Conservation (phyloP, 2,329 filamentous ascomycete genomes). For the Ophiosphaerella herpotricha region DNA sequence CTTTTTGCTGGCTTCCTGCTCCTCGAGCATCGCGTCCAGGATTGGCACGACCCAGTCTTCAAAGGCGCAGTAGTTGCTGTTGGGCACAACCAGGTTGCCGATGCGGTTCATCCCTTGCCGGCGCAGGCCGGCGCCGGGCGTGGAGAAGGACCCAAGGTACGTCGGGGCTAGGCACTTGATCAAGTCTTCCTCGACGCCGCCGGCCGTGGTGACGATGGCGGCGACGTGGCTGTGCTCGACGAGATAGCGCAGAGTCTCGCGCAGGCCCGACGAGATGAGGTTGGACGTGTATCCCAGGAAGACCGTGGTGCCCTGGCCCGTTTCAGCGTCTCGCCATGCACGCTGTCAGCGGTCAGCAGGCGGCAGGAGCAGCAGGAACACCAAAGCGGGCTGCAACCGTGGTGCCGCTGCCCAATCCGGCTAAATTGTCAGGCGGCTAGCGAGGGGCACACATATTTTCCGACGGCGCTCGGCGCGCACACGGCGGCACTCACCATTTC, state of each 20-base stretch:
- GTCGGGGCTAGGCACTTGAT: constrained; percentile 97
- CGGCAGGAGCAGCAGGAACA: not conserved
- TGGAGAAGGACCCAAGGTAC: constrained; percentile 85
- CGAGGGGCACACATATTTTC: constrained; percentile 26
- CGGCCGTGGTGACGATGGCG: constrained; percentile 91
- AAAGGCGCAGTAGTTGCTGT: constrained; percentile 95
- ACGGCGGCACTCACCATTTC: constrained; percentile 71
- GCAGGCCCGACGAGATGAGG: constrained; percentile 91
- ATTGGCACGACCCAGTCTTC: constrained; percentile 98
- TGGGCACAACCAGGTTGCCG: constrained; percentile 92
- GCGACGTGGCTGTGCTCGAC: constrained; percentile 92
- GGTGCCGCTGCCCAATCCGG: constrained; percentile 34
- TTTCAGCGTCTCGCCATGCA: constrained; percentile 79
- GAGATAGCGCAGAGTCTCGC: constrained; percentile 88
- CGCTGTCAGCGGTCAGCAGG: constrained; percentile 57
- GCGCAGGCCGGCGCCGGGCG: constrained; percentile 76
- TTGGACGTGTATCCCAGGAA: constrained; percentile 98
- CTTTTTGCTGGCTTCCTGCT: constrained; percentile 81
- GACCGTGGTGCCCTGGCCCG: constrained; percentile 81
- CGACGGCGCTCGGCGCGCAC: constrained; percentile 22
- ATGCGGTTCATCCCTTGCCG: constrained; percentile 91
- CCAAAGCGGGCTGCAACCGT: constrained; percentile 25
- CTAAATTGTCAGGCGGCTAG: constrained; percentile 29
- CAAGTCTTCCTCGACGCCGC: constrained; percentile 94
- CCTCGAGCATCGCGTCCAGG: constrained; percentile 88